Base-by-base conservation (phyloP, 305 asterid species). In the Fraxinus ornus region DNA sequence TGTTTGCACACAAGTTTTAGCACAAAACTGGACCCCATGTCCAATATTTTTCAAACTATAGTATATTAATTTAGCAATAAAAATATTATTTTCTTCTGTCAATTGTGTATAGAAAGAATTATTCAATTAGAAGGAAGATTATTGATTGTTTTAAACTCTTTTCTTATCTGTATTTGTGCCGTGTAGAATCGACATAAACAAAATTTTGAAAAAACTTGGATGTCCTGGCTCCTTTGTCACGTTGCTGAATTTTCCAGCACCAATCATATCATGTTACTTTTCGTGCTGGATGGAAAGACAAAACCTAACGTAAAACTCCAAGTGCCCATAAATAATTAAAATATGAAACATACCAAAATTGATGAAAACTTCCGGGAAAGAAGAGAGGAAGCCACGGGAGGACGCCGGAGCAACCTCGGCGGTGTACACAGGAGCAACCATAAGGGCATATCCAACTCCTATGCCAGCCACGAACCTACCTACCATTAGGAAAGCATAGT, bases 361-460 rank as follows among this genome's bases (percentile, higher is more conserved):
- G 84, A 91, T 89, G 89, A 93, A 91, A 33, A 93, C 94, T 85
- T 91, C 95, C 7, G 97, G 94, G 73, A 93, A 93, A 24, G 96
- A 91, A 62, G 91, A 73, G 83, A 93, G 94, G 83, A 92, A 93
- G 26, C 97, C 97, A 5, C 95, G 88, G 33, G 90, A 80, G n/a
- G 92, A 84, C n/a, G 91, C 91, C 82, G 97, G 97, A 21, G 97
- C 86, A 39, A 94, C 89, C 90, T 94, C 97, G 2, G 97, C 94
- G 64, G 98, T 89, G 91, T 94, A 94, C 4, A 94, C 94, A 21
- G 98, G 97, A 35, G 98, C 97, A 0, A 94, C 90, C 91, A 92
- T 90, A 72, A 91, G 90, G 4, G 94, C 95, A 21, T 88, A 94
- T 5, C 98, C 98, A 39, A 94, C 94, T 0, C 95, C 98, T 7